Percentiles rank a stretch among this genome's conserved stretches.
Evolutionary conservation across 2,329 filamentous ascomycete species (phyloP).

Genomic region (Thielaviopsis euricoi): DNA sequence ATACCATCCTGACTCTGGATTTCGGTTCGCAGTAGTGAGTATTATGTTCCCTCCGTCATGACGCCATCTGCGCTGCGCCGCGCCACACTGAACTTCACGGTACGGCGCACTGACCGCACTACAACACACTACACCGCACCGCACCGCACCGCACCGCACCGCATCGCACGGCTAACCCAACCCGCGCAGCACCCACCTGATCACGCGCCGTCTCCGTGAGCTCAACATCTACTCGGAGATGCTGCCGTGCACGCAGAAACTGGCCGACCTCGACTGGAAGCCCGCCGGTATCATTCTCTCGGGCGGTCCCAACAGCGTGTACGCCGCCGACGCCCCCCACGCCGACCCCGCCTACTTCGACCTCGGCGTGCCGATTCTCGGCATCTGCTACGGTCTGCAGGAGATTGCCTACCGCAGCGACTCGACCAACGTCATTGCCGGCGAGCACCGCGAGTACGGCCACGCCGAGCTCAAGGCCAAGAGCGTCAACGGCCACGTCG

Average conservation of each 20-base stretch:
- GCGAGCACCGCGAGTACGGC: constrained; percentile 41
- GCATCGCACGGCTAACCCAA: background rate
- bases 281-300: constrained; percentile 62
- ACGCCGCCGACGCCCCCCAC: constrained; percentile 56
- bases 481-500: constrained; percentile 44
- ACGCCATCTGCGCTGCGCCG: no score
- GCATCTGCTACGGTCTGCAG: constrained; percentile 45
- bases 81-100: no score
- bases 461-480: constrained; percentile 49
- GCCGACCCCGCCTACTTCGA: constrained; percentile 72
- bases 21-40: constrained; percentile 33
- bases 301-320: constrained; percentile 52
- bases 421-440: constrained; percentile 38
- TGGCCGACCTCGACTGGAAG: constrained; percentile 58
- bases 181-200: constrained; percentile 53
- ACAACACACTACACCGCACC: no score
- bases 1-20: constrained; percentile 54
- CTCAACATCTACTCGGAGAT: constrained; percentile 77
- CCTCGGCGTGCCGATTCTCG: constrained; percentile 37
- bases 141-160: no score
- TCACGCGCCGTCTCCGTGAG: constrained; percentile 57
- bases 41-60: no score
- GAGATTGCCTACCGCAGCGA: constrained; percentile 52
- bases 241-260: constrained; percentile 72
- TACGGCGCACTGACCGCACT: no score